Evolutionary conservation across 805 yeast genomes (phyloP).

Genomic region (Wickerhamomyces chaumierensis): DNA sequence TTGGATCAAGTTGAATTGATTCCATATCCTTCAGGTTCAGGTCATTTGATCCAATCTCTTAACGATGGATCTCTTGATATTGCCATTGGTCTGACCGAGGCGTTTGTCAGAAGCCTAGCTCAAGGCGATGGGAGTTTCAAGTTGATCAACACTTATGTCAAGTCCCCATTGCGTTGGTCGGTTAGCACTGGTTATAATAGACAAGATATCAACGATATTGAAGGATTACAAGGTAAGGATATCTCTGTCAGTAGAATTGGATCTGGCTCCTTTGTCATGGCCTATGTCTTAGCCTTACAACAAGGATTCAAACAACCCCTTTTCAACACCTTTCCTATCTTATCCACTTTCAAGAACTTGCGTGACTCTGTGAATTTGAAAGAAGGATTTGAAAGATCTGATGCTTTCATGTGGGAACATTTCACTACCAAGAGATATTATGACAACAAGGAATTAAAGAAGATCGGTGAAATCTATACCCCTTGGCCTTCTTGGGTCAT

Average conservation of each 20-base stretch:
- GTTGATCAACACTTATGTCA: slow-evolving; percentile 72
- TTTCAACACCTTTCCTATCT: slow-evolving; percentile 40
- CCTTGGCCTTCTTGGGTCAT: slow-evolving; percentile 98
- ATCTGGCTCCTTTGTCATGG: slow-evolving; percentile 86
- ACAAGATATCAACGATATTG: slow-evolving; percentile 36
- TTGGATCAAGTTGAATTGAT: slow-evolving; percentile 43
- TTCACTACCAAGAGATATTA: slow-evolving; percentile 82
- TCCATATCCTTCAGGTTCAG: slow-evolving; percentile 80
- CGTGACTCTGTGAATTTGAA: slow-evolving; percentile 66
- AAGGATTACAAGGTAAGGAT: slow-evolving; percentile 45
- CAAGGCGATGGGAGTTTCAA: slow-evolving; percentile 40
- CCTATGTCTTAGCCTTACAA: slow-evolving; percentile 67
- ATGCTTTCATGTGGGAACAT: slow-evolving; percentile 94
- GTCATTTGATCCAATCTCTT: slow-evolving; percentile 69
- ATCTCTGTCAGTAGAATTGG: slow-evolving; percentile 86
- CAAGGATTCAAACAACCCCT: slow-evolving; percentile 41
- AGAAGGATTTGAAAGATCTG: slow-evolving; percentile 36
- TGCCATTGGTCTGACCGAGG: slow-evolving; percentile 87
- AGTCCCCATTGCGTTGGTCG: slow-evolving; percentile 86
- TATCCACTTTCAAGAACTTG: slow-evolving; percentile 61
- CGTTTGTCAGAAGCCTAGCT: slow-evolving; percentile 74
- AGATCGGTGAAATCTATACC: slow-evolving; percentile 80
- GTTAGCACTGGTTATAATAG: slow-evolving; percentile 66
- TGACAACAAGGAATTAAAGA: slow-evolving; percentile 68
- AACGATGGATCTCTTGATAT: slow-evolving; percentile 55